Conservation (phyloP, 2,329 filamentous ascomycete genomes). For the Hirsutella thompsonii region DNA sequence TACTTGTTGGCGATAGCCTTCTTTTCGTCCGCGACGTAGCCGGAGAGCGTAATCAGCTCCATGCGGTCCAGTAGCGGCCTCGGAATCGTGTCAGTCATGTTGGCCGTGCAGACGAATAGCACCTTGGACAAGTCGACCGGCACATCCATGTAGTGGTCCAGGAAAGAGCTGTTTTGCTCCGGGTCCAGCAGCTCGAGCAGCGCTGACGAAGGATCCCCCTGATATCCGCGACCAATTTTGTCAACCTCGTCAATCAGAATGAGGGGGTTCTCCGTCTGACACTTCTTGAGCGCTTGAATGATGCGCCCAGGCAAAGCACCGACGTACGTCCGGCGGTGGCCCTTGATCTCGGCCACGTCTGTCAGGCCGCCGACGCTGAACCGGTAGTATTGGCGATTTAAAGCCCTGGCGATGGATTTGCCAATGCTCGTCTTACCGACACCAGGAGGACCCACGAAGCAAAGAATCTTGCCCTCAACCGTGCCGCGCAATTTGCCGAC, state of each 20-base stretch:
- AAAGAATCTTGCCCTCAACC: constrained; percentile 96
- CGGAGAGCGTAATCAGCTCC: constrained; percentile 93
- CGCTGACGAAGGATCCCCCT: constrained; percentile 91
- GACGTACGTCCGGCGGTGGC: constrained; percentile 90
- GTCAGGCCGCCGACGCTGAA: constrained; percentile 96
- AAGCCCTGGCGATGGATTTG: constrained; percentile 88
- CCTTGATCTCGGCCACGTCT: constrained; percentile 98
- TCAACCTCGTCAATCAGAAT: constrained; percentile 96
- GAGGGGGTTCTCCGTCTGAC: constrained; percentile 94
- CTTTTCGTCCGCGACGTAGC: constrained; percentile 96
- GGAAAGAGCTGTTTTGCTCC: constrained; percentile 92
- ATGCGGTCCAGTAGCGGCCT: constrained; percentile 88
- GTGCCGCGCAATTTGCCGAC: constrained; percentile 94
- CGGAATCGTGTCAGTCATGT: constrained; percentile 97
- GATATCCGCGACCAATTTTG: constrained; percentile 93
- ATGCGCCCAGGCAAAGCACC: constrained; percentile 91
- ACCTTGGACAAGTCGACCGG: constrained; percentile 96
- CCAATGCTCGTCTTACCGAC: constrained; percentile 98
- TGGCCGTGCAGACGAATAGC: constrained; percentile 95
- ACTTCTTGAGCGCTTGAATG: constrained; percentile 97
- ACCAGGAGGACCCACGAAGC: constrained; percentile 92
- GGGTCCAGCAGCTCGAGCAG: constrained; percentile 88
- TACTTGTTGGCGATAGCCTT: constrained; percentile 96
- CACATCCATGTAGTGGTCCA: constrained; percentile 98
- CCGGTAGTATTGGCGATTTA: constrained; percentile 94